These are phyloP conservation scores for Populus simonii DNA, from an alignment of 345 rosid genomes.

Conservation along the genomic window DNA sequence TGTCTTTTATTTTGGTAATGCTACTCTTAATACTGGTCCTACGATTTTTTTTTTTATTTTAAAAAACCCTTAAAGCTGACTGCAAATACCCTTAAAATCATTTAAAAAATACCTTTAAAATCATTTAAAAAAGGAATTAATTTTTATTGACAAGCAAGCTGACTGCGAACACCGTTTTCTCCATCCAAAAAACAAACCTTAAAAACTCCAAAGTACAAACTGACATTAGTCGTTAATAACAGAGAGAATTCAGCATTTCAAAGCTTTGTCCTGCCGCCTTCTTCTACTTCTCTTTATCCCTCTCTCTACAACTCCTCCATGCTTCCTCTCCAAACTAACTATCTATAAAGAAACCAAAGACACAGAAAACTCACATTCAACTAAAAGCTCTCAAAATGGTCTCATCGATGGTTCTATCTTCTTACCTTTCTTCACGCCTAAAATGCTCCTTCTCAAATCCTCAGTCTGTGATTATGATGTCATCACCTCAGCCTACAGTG, in stretches of 20 bases:
- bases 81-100: too few relatives aligned
- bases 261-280: background rate
- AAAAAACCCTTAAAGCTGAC: too few relatives aligned
- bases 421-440: conserved; percentile 28
- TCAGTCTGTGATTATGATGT: conserved; percentile 14
- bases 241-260: background rate
- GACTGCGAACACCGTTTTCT: too few relatives aligned
- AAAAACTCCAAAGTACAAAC: background rate
- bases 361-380: background rate
- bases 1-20: too few relatives aligned
- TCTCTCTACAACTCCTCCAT: background rate
- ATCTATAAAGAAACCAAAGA: background rate
- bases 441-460: conserved; percentile 27
- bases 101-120: too few relatives aligned
- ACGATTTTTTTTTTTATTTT: too few relatives aligned
- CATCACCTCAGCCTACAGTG: conserved; percentile 1
- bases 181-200: background rate
- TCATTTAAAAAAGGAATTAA: too few relatives aligned
- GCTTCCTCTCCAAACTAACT: background rate
- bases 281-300: background rate
- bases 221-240: background rate
- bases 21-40: too few relatives aligned
- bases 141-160: too few relatives aligned
- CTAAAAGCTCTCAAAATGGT: background rate
- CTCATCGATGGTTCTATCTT: conserved; percentile 15